Conservation (phyloP, 495 filamentous ascomycete genomes). For the Cryomyces minteri region DNA sequence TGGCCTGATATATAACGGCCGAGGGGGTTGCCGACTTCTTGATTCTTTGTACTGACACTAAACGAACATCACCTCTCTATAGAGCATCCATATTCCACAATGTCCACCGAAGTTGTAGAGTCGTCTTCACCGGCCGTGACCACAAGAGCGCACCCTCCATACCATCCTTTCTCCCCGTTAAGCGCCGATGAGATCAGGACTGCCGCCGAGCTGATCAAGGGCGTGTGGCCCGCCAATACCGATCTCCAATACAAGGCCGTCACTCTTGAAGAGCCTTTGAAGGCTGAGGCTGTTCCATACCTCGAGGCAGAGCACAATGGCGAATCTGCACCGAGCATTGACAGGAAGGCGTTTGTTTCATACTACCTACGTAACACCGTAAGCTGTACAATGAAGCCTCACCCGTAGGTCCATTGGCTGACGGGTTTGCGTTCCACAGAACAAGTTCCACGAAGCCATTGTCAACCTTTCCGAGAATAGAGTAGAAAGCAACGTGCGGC, state of each 20-base stretch:
- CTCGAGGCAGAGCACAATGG: constrained; percentile 25
- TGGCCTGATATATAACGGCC: too few species aligned
- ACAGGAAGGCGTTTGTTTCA: constrained; percentile 34
- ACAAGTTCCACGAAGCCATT: constrained; percentile 49
- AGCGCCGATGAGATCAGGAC: constrained; percentile 34
- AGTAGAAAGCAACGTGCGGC: constrained; percentile 39
- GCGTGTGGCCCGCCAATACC: constrained; percentile 29
- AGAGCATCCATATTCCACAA: not conserved
- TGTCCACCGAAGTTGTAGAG: constrained; percentile 2
- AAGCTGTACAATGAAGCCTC: constrained; percentile 5
- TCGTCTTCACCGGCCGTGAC: constrained; percentile 2
- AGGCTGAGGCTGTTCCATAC: constrained; percentile 36
- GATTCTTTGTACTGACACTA: too few species aligned
- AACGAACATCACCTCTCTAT: not conserved
- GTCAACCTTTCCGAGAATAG: constrained; percentile 32
- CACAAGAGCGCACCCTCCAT: constrained; percentile 1
- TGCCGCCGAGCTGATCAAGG: constrained; percentile 24
- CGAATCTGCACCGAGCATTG: constrained; percentile 22
- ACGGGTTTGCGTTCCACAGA: constrained; percentile 17
- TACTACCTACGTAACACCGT: constrained; percentile 50
- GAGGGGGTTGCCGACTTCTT: too few species aligned
- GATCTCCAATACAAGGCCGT: constrained; percentile 46
- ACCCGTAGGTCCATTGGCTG: not conserved
- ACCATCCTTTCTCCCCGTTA: constrained; percentile 42
- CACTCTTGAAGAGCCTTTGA: constrained; percentile 46